Conservation (phyloP, 139 green algal species). For the Chlorella sp. region DNA sequence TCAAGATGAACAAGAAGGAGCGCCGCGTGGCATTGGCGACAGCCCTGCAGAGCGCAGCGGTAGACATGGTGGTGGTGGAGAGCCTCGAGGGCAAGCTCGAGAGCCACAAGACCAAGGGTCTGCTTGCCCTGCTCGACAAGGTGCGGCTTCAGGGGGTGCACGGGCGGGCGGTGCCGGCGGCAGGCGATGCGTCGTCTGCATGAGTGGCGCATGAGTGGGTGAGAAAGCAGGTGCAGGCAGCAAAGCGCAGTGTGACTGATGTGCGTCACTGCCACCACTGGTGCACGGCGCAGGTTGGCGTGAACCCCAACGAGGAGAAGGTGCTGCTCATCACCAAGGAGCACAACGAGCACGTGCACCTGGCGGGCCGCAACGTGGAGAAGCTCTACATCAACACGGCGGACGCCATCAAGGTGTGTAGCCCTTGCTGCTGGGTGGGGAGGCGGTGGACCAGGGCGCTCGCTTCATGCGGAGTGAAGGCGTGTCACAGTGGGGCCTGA, state of each 20-base stretch:
- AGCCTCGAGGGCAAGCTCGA: slow-evolving; percentile 44
- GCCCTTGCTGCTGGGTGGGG: background rate
- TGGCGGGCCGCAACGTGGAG: slow-evolving; percentile 53
- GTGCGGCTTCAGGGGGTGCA: slow-evolving; percentile 31
- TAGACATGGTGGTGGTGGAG: slow-evolving; percentile 83
- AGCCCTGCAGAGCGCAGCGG: slow-evolving; percentile 82
- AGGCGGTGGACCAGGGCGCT: too few relatives aligned
- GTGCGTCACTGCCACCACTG: too few relatives aligned
- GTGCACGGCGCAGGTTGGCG: slow-evolving; percentile 24
- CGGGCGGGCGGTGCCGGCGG: background rate
- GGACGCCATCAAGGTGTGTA: background rate
- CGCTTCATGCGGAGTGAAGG: too few relatives aligned
- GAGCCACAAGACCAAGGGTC: slow-evolving; percentile 75
- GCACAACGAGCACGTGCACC: slow-evolving; percentile 47
- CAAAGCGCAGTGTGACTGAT: too few relatives aligned
- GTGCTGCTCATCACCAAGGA: slow-evolving; percentile 68
- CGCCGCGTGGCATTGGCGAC: slow-evolving; percentile 85
- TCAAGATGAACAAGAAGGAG: slow-evolving; percentile 99
- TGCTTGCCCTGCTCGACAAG: slow-evolving; percentile 62
- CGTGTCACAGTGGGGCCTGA: too few relatives aligned
- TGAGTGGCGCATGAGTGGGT: too few relatives aligned
- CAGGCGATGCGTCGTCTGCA: too few relatives aligned
- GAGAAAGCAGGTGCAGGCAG: too few relatives aligned
- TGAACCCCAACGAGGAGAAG: slow-evolving; percentile 46
- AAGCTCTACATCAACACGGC: slow-evolving; percentile 58